Base-by-base conservation (phyloP, 352 stramenopile species). In the Phytophthora palmivora region DNA sequence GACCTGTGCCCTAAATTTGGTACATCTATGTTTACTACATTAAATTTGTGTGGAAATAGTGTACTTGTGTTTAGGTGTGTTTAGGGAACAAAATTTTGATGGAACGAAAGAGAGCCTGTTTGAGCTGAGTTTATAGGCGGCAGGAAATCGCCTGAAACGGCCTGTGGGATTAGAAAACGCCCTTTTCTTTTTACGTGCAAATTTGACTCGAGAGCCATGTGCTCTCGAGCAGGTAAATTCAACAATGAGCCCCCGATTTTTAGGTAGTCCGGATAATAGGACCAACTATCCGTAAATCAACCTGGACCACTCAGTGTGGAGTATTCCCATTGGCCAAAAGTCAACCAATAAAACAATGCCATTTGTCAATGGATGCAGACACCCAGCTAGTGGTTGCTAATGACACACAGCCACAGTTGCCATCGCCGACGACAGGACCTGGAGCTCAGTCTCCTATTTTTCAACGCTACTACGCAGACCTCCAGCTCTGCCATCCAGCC, bases 121-220 rank as follows among this genome's bases (percentile, higher is more conserved):
- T 45, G 3, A 45, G 16, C 21, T 4, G 9, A 28, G 38, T 45
- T 15, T 28, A 24, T 45, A 45, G 9, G 16, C 16, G 38, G 11
- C 18, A 45, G 38, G 38, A 45, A 45, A 45, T 45, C 18, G 45
- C 45, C 28, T 52, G n/a, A 52, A 52, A 52, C 45, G 18, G 28
- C 28, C 45, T 34, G 30, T 34, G 30, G 30, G 30, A 9, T 34
- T 14, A 34, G 30, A 34, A 34, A 34, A 34, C 10, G 7, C 30
- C 4, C 6, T 34, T 34, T 34, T 34, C 30, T 34, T 14, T 34
- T 14, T 34, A 34, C 26, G 42, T 37, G 18, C 45, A 28, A 52
- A 41, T 41, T 41, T 41, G 28, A 6, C 28, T 52, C 18, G 45
- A 52, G 45, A 41, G 18, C 6, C 4, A 39, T 41, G 30, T 41